Base-by-base conservation (phyloP, 2,329 filamentous ascomycete genomes). In the Ceratocystis papillata region DNA sequence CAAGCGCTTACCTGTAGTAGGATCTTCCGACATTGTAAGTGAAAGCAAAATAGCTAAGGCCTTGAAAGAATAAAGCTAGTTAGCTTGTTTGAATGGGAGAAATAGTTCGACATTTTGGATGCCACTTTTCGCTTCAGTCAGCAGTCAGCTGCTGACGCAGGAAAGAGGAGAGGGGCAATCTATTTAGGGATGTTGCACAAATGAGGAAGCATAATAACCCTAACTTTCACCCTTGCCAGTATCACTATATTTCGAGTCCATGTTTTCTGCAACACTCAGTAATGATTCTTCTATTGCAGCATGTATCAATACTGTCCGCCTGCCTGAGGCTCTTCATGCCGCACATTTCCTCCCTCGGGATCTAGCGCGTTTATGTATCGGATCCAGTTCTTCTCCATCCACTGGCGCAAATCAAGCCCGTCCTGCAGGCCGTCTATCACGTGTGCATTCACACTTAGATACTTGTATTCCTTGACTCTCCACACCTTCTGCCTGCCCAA, bases 281-380 rank as follows among this genome's bases (percentile, higher is more conserved):
- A 50, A 57, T 33, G 25, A 57, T 28, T 57, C 12, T 30, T 57
- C 28, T 57, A 57, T 28, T 57, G 22, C 22, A 41, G 22, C 60
- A 28, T 30, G 37, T 62, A 57, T 33, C 63, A 70, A 66, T 70
- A 70, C 22, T 53, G 64, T 1, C 69, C 69, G n/a, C 67, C 65
- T 12, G 62, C 65, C n/a, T 69, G 67, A 22, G 69, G 69, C 22
- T 62, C 41, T 17, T 67, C 67, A 60, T 69, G 69, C 12, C 67
- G 65, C 28, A 63, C 46, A 20, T 15, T 64, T 37, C 57, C 65
- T 3, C 59, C 63, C 2, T 55, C 46, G 30, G 48, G 20, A 45
- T 70, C 69, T 2, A 70, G 68, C 48, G 67, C 68, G 37, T 71
- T 69, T 3, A 69, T 37, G 20, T 69, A 68, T 37, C 64, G 55